These are phyloP conservation scores for Rhizopogon vesiculosus DNA, from an alignment of 768 basidiomycete genomes.

Conservation along the genomic window DNA sequence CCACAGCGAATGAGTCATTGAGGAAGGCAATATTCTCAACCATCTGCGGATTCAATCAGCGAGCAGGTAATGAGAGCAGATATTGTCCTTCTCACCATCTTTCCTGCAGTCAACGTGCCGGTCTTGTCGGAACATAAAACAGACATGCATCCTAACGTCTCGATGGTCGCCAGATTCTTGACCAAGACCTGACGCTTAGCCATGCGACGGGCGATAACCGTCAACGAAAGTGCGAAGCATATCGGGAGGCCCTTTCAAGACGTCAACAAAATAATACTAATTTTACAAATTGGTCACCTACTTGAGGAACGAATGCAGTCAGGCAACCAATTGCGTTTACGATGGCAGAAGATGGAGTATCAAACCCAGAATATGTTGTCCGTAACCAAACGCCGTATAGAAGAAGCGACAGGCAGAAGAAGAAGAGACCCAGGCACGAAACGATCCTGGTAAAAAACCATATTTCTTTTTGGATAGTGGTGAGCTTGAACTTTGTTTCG, in stretches of 20 bases:
- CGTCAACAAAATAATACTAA: constrained; percentile 48
- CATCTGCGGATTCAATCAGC: constrained; percentile 12
- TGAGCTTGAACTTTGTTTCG: constrained; percentile 33
- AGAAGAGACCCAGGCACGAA: constrained; percentile 36
- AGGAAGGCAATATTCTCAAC: constrained; percentile 28
- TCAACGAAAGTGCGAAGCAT: constrained; percentile 50
- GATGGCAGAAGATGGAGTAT: constrained; percentile 36
- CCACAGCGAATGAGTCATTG: constrained; percentile 10
- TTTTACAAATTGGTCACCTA: constrained; percentile 35
- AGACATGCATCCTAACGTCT: constrained; percentile 61
- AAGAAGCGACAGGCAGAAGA: constrained; percentile 37
- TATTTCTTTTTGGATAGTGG: constrained; percentile 3
- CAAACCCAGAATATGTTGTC: constrained; percentile 14
- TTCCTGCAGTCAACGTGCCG: constrained; percentile 48
- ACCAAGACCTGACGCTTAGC: constrained; percentile 49
- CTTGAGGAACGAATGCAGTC: too few species aligned
- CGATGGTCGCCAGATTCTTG: constrained; percentile 59
- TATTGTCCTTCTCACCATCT: constrained; percentile 25
- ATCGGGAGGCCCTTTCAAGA: constrained; percentile 36
- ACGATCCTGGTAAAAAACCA: constrained; percentile 52
- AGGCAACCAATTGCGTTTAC: too few species aligned
- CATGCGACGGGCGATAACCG: constrained; percentile 32
- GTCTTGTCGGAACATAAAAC: constrained; percentile 54
- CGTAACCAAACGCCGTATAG: constrained; percentile 32
- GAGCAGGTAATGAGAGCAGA: neutral